phyloP scores from a whole-genome alignment of 2,329 filamentous ascomycete genomes.

The Raffaelea ambrosiae region DNA sequence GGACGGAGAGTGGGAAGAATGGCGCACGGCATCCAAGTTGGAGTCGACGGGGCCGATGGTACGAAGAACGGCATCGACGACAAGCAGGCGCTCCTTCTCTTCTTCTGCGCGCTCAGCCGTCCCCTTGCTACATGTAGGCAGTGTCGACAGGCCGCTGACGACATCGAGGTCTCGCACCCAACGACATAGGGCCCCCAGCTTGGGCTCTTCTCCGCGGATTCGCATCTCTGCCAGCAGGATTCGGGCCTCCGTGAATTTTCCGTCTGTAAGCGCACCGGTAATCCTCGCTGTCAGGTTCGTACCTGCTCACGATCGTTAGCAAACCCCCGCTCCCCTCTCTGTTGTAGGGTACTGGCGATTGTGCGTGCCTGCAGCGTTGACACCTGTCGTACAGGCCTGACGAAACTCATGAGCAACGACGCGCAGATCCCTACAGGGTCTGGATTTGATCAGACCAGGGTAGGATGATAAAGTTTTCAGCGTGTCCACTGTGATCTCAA shows the following conservation, averaged over 20 bases:
- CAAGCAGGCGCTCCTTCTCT: conserved; percentile 47
- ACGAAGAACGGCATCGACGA: conserved; percentile 56
- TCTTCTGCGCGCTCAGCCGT: conserved; percentile 28
- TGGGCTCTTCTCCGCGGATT: conserved; percentile 55
- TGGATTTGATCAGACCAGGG: conserved; percentile 57
- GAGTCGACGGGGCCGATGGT: conserved; percentile 54
- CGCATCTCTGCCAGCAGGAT: conserved; percentile 62
- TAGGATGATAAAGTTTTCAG: conserved; percentile 49
- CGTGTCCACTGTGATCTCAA: conserved; percentile 60
- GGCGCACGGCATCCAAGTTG: conserved; percentile 23
- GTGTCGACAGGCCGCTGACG: conserved; percentile 54
- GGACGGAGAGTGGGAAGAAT: conserved; percentile 27
- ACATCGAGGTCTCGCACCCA: conserved; percentile 67
- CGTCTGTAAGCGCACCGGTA: conserved; percentile 56
- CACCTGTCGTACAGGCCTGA: conserved; percentile 58
- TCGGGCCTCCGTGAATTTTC: conserved; percentile 55
- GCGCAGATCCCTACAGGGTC: conserved; percentile 57
- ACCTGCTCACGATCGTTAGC: conserved; percentile 30
- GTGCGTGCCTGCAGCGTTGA: conserved; percentile 43
- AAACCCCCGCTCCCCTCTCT: conserved; percentile 1
- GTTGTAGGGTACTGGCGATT: not conserved
- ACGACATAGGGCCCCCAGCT: conserved; percentile 59
- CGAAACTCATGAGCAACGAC: conserved; percentile 62
- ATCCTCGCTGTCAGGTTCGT: conserved; percentile 59
- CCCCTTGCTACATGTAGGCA: conserved; percentile 32